phyloP scores from a whole-genome alignment of 495 filamentous ascomycete genomes.

The Eremomyces bilateralis region DNA sequence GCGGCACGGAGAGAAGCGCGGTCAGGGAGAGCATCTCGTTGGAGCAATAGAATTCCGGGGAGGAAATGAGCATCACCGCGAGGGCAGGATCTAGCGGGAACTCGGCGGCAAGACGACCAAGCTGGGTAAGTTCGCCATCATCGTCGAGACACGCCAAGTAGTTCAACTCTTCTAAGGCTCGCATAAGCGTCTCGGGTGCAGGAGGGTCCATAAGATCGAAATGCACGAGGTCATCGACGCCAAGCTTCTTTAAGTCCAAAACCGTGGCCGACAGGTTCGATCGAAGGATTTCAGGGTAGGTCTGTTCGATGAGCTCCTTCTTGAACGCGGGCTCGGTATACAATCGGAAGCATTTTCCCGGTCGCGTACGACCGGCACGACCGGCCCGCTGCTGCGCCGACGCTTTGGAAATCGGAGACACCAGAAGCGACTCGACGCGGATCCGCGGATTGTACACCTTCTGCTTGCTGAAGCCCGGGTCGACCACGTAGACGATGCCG shows the following conservation, averaged over 20 bases:
- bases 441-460: slow-evolving; percentile 98
- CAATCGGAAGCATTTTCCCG: slow-evolving; percentile 91
- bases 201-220: slow-evolving; percentile 98
- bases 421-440: slow-evolving; percentile 83
- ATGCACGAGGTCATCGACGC: slow-evolving; percentile 87
- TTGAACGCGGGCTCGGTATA: slow-evolving; percentile 96
- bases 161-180: slow-evolving; percentile 92
- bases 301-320: slow-evolving; percentile 92
- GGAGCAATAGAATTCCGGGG: slow-evolving; percentile 95
- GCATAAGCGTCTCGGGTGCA: slow-evolving; percentile 95
- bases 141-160: slow-evolving; percentile 93
- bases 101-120: slow-evolving; percentile 78
- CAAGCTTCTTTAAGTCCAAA: slow-evolving; percentile 91
- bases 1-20: slow-evolving; percentile 79
- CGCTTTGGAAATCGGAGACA: slow-evolving; percentile 92
- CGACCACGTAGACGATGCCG: slow-evolving; percentile 96
- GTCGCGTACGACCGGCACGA: slow-evolving; percentile 93
- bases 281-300: slow-evolving; percentile 84
- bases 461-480: slow-evolving; percentile 97
- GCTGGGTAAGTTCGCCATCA: slow-evolving; percentile 68
- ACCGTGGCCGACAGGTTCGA: slow-evolving; percentile 91
- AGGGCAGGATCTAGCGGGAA: slow-evolving; percentile 90
- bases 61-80: slow-evolving; percentile 94
- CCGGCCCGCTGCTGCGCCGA: slow-evolving; percentile 96
- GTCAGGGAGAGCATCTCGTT: slow-evolving; percentile 95